Evolutionary conservation across 208 protist genomes (phyloP), one percentile per base, ranked within the genome.

Genomic region (Acanthamoeba healyi): DNA sequence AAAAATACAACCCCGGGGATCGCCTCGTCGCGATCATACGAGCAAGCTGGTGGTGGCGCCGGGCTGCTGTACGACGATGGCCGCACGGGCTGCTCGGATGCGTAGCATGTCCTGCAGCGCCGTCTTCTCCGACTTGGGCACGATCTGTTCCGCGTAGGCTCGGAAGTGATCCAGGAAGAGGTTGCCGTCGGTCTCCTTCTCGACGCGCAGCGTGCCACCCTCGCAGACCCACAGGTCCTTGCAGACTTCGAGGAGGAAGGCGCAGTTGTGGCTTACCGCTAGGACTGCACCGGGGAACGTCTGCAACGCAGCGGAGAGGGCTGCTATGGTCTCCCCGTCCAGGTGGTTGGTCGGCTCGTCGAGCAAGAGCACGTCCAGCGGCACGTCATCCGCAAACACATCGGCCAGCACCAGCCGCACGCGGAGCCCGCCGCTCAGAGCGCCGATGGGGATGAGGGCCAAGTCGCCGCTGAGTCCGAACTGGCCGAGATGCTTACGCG

Each of bases 291-390:
- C 95, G 22, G 94, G 67, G 94, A 96, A 96, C 61, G 91, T 87
- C 56, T 61, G 1, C 42, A 95, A 51, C 4, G 94, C 92, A 10
- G 54, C 65, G 17, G 94, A 63, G 17, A 96, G 94, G 24, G 95
- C 95, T 4, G 84, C n/a, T 9, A 94, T 67, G 54, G 91, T 96
- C 67, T 97, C 95, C n/a, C 95, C 44, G 96, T 99, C 99, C 1
- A 99, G 97, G 91, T 99, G 99, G 96, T 99, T 99, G 15, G 99
- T 99, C 14, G 99, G 99, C 96, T 99, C 98, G 96, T 99, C 99
- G 7, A 99, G 96, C 26, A 97, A 88, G 40, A 99, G 96, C 49
- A 99, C 95, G 67, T 99, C 98, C 17, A 99, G 99, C 95, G 98
- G 97, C 36, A 99, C 54, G 29, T 65, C 63, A 22, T 86, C 79